phyloP scores from a whole-genome alignment of 768 basidiomycete species.

The Mycena rebaudengoi region DNA sequence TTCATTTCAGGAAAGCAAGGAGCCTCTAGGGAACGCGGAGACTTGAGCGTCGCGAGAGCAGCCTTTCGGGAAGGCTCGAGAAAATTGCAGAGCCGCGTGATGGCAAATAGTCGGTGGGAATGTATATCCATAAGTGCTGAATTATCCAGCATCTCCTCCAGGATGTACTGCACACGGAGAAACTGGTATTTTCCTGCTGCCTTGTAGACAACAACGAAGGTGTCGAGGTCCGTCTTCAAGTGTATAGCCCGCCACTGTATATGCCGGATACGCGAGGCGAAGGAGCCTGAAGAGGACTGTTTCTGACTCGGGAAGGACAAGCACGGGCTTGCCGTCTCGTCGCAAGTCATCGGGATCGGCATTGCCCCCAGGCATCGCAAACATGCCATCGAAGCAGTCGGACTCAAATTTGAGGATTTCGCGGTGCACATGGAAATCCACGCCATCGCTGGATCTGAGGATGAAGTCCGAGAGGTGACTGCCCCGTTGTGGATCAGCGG shows the following conservation, averaged over 20 bases:
- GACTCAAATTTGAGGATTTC: slow-evolving; percentile 10
- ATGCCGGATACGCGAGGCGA: not conserved
- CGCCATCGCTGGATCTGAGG: not conserved
- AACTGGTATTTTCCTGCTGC: slow-evolving; percentile 3
- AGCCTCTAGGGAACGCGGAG: not conserved
- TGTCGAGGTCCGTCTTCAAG: not conserved
- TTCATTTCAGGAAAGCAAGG: not conserved
- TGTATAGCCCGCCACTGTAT: not conserved
- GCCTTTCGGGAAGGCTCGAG: not conserved
- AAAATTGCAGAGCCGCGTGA: not conserved
- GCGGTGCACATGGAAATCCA: slow-evolving; percentile 6
- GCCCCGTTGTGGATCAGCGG: not conserved
- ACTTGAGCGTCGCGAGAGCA: not conserved
- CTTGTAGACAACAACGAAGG: not conserved
- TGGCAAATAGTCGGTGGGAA: not conserved
- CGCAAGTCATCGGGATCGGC: too few relatives aligned
- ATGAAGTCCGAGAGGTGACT: not conserved
- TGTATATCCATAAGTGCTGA: not conserved
- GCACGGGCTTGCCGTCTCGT: not conserved
- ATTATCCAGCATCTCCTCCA: not conserved
- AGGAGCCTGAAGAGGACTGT: not conserved
- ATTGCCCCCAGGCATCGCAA: not conserved
- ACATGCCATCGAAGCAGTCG: not conserved
- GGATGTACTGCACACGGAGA: not conserved
- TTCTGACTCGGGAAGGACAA: not conserved